phyloP scores from a whole-genome alignment of 139 green algal genomes.

The Micractinium sp. region DNA sequence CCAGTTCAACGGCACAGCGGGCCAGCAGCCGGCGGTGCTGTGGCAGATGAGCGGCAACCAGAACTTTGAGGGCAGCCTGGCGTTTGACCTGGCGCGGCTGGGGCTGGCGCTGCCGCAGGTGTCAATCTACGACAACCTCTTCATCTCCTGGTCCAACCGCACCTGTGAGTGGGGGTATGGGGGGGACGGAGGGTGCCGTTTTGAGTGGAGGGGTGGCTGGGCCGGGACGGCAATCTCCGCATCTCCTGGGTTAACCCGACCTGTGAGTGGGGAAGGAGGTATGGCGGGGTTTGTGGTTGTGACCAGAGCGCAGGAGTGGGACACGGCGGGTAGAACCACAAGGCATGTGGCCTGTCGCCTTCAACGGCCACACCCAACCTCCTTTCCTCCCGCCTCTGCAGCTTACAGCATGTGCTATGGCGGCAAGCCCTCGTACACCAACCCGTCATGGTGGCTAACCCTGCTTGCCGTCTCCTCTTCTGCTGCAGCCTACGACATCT shows the following conservation, averaged over 20 bases:
- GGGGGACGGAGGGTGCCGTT: no score
- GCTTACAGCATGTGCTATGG: not conserved
- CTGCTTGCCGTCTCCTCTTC: not conserved
- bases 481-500: not conserved
- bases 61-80: constrained; percentile 21
- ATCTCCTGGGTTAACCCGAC: no score
- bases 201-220: no score
- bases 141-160: constrained; percentile 25
- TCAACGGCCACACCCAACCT: not conserved
- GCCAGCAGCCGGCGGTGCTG: not conserved
- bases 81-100: not conserved
- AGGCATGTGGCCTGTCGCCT: not conserved
- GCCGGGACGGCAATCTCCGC: no score
- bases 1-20: not conserved
- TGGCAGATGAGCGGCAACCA: constrained; percentile 18
- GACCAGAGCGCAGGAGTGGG: no score
- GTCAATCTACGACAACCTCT: not conserved
- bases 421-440: constrained; percentile 9
- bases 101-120: constrained; percentile 5
- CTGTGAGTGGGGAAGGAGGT: no score
- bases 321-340: no score
- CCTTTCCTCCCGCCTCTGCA: not conserved
- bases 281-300: no score
- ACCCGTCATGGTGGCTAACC: no score
- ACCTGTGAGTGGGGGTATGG: not conserved